Evolutionary conservation across 2,329 filamentous ascomycete genomes (phyloP).

Genomic region (Scortechinia acanthostroma): DNA sequence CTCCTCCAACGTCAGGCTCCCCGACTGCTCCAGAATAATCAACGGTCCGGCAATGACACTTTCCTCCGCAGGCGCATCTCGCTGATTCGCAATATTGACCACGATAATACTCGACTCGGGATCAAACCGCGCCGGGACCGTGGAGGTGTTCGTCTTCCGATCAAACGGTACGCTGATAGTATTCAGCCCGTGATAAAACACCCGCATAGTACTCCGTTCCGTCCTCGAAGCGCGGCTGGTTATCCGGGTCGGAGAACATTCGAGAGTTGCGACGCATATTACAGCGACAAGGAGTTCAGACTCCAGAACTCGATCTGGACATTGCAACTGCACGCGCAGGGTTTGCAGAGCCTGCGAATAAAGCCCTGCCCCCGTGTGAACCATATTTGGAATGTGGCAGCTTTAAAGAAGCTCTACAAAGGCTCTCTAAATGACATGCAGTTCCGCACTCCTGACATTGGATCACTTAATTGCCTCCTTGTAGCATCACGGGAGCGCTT

Average conservation of each 20-base stretch:
- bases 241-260: background rate
- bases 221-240: background rate
- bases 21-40: background rate
- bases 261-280: too few species aligned
- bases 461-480: background rate
- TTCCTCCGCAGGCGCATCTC: background rate
- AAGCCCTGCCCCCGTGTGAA: background rate
- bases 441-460: background rate
- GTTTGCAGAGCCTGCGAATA: too few species aligned
- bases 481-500: background rate
- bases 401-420: slow-evolving; percentile 1
- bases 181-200: background rate
- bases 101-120: background rate
- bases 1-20: background rate
- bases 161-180: background rate
- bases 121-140: background rate
- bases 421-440: slow-evolving; percentile 1
- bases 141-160: background rate
- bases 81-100: background rate
- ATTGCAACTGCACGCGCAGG: too few species aligned
- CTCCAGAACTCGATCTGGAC: too few species aligned
- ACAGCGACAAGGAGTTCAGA: too few species aligned
- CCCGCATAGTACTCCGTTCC: background rate
- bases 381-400: background rate
- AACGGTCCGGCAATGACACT: background rate